Conservation (phyloP, 208 protist genomes). For the Sergeia podlipaevii region DNA sequence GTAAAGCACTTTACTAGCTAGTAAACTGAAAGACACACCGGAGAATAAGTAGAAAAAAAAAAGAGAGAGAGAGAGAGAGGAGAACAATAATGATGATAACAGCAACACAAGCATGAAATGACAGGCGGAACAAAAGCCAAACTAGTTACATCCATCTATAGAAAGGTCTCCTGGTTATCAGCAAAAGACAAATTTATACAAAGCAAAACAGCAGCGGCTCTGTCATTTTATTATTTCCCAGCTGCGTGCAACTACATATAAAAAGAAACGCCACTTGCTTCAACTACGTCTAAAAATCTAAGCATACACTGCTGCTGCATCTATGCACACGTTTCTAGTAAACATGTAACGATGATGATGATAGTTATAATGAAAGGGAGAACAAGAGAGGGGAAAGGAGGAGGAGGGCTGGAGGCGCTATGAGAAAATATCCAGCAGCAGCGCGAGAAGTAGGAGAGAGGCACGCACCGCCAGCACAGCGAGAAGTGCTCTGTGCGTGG, state of each 20-base stretch:
- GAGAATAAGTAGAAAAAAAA: conserved; percentile 17
- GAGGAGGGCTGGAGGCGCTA: not conserved
- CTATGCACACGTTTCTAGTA: not conserved
- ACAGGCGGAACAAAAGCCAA: conserved; percentile 11
- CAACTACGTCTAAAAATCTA: not conserved
- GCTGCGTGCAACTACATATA: not conserved
- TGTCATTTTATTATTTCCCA: conserved; percentile 3
- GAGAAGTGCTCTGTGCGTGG: not conserved
- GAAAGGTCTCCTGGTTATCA: not conserved
- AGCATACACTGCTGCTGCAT: not conserved
- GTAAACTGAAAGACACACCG: no score
- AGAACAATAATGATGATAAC: conserved; percentile 6
- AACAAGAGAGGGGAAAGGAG: conserved; percentile 3
- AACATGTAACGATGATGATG: conserved; percentile 2
- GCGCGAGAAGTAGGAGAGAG: not conserved
- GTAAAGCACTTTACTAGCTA: no score
- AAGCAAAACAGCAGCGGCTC: not conserved
- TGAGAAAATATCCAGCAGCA: not conserved
- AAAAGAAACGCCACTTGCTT: not conserved
- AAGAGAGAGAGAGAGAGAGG: conserved; percentile 7
- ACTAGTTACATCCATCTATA: conserved; percentile 8
- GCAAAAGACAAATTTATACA: not conserved
- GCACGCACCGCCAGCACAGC: not conserved
- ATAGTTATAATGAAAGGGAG: not conserved
- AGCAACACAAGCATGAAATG: not conserved